A percentile compares a stretch with the other conserved stretches of the same genome.
These are phyloP conservation scores for Blepharisma japonicum DNA, from an alignment of 73 alveolate genomes.

Conservation along the genomic window DNA sequence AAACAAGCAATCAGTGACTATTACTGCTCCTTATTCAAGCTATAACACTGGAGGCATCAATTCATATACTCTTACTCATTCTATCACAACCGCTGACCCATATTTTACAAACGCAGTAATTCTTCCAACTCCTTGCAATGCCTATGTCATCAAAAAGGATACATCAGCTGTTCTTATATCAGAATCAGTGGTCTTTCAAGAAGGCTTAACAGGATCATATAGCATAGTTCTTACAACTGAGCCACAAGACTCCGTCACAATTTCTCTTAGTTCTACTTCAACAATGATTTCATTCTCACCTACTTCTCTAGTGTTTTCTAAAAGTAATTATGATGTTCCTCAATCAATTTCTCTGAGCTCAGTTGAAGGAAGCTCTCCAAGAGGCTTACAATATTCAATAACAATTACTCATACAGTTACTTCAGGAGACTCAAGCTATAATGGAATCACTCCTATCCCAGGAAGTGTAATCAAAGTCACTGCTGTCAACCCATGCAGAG, in stretches of 20 bases:
- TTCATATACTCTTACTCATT: neutral
- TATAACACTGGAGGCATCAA: neutral
- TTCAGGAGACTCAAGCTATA: conserved; percentile 12
- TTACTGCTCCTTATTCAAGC: neutral
- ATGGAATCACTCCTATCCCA: conserved; percentile 1
- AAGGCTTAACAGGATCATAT: neutral
- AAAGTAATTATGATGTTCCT: neutral
- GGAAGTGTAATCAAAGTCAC: neutral
- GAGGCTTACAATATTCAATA: neutral
- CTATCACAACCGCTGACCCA: neutral
- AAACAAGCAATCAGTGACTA: neutral
- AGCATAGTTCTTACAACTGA: neutral
- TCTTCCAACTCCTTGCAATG: conserved; percentile 7
- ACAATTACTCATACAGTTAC: conserved; percentile 11
- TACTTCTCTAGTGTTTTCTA: neutral
- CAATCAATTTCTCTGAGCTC: neutral
- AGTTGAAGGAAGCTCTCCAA: conserved; percentile 7
- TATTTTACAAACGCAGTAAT: neutral
- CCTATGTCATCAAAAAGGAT: neutral
- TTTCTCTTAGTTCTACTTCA: conserved; percentile 2
- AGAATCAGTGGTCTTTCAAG: conserved; percentile 17
- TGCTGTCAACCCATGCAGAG: conserved; percentile 27
- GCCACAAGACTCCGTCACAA: neutral
- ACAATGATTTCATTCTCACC: neutral
- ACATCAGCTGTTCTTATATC: neutral